Base-by-base conservation (phyloP, 768 basidiomycete genomes). In the Mycena epipterygia region DNA sequence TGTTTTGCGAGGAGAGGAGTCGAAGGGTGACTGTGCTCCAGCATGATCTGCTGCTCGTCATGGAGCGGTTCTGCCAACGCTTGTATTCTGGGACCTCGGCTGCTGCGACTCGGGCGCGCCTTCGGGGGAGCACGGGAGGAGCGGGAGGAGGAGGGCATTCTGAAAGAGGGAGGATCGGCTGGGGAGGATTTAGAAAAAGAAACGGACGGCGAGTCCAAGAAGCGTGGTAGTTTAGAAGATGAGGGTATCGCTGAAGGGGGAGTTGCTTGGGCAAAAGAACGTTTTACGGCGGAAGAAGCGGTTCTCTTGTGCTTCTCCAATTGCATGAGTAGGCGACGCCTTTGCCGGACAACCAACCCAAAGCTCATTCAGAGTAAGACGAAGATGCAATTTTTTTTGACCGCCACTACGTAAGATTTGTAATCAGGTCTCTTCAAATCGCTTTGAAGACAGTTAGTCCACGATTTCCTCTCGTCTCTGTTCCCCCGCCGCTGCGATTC, bases 251-350 rank as follows among this genome's bases (percentile, higher is more conserved):
- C 37, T 53, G 33, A 64, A 71, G n/a, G n/a, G n/a, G n/a, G n/a
- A n/a, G n/a, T n/a, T n/a, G n/a, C n/a, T n/a, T 64, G 86, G 84
- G 86, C 80, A 73, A 83, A 82, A 7, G 87, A 77, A 66, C 89
- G 87, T 80, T 90, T 90, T 48, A 83, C 73, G 66, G 73, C 62
- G 37, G 80, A 77, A 66, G 79, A 73, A 49, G 80, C 39, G 51
- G 72, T 35, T 59, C 73, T 75, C 69, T 77, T 76, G 32, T 79
- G 73, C 30, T 82, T 79, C 80, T 89, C 85, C 75, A 87, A 76
- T 84, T 88, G 87, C 89, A 91, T 90, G 83, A 89, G 83, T 79
- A 89, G 84, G 82, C 86, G 83, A 79, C 81, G 85, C 85, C 87
- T 84, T 65, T 83, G 79, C 74, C 83, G 82, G 71, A 87, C 78